phyloP scores from a whole-genome alignment of 805 yeast genomes.

The Blastobotrys peoriensis region DNA sequence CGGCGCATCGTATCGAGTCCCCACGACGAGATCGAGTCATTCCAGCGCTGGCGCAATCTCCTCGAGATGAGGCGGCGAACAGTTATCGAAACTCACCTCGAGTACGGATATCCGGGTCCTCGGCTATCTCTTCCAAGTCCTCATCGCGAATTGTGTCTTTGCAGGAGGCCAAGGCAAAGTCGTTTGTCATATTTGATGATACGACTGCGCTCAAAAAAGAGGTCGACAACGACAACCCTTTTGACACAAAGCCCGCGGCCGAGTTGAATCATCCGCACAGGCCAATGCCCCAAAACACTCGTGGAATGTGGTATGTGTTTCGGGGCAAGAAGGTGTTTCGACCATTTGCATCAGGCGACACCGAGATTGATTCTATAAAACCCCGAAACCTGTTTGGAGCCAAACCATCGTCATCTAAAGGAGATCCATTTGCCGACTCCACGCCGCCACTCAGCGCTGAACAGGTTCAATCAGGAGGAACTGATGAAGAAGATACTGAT shows the following conservation, averaged over 20 bases:
- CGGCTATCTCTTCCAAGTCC: neutral
- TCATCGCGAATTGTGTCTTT: neutral
- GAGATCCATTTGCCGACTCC: neutral
- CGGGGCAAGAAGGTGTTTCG: constrained; percentile 34
- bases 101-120: neutral
- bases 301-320: constrained; percentile 35
- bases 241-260: neutral
- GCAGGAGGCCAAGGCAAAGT: constrained; percentile 1
- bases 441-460: too few species aligned
- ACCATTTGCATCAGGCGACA: constrained; percentile 26
- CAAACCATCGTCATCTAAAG: neutral
- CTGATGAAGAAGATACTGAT: constrained; percentile 15
- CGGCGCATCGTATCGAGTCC: too few species aligned
- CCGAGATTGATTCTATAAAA: constrained; percentile 11
- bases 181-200: constrained; percentile 15
- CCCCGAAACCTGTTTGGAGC: constrained; percentile 19
- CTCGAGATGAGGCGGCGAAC: neutral
- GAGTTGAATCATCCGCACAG: constrained; percentile 15
- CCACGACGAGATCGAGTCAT: too few species aligned
- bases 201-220: constrained; percentile 13
- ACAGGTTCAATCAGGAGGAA: too few species aligned
- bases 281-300: constrained; percentile 14
- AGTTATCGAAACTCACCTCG: neutral
- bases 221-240: constrained; percentile 9
- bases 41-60: constrained; percentile 2